Percentiles rank a stretch among this genome's conserved stretches.
These are phyloP conservation scores for Insectozyma bohioensis DNA, from an alignment of 1,139 yeast genomes.

Conservation along the genomic window DNA sequence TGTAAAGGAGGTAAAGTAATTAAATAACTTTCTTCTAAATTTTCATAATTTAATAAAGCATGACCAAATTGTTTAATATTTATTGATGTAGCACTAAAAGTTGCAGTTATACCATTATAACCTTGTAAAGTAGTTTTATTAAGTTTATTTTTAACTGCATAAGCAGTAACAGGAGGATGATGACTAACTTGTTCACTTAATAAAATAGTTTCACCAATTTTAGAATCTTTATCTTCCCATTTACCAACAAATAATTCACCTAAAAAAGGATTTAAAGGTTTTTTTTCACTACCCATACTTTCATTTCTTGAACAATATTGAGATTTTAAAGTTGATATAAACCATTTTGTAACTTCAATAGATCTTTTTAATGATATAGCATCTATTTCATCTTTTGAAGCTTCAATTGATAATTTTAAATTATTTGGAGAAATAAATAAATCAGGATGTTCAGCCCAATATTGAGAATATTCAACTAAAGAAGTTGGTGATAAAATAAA, in stretches of 20 bases:
- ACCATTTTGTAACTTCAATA: constrained; percentile 86
- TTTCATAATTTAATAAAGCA: constrained; percentile 65
- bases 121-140: constrained; percentile 75
- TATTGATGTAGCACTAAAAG: constrained; percentile 71
- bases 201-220: constrained; percentile 68
- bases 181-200: constrained; percentile 92
- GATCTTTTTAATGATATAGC: constrained; percentile 60
- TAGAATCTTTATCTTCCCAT: constrained; percentile 57
- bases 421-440: constrained; percentile 67
- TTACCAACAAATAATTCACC: constrained; percentile 92
- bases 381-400: constrained; percentile 42
- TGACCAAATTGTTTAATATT: constrained; percentile 92
- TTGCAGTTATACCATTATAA: constrained; percentile 84
- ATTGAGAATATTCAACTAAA: constrained; percentile 85
- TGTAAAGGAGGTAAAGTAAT: constrained; percentile 95
- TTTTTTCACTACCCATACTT: constrained; percentile 88
- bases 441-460: constrained; percentile 91
- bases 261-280: constrained; percentile 90
- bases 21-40: constrained; percentile 66
- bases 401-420: constrained; percentile 38
- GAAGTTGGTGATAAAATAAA: constrained; percentile 91
- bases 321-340: constrained; percentile 83
- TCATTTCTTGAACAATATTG: constrained; percentile 94
- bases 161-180: constrained; percentile 95
- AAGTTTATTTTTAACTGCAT: constrained; percentile 70